Conservation (phyloP, 2,329 filamentous ascomycete genomes). For the Apiospora rasikravindrae region DNA sequence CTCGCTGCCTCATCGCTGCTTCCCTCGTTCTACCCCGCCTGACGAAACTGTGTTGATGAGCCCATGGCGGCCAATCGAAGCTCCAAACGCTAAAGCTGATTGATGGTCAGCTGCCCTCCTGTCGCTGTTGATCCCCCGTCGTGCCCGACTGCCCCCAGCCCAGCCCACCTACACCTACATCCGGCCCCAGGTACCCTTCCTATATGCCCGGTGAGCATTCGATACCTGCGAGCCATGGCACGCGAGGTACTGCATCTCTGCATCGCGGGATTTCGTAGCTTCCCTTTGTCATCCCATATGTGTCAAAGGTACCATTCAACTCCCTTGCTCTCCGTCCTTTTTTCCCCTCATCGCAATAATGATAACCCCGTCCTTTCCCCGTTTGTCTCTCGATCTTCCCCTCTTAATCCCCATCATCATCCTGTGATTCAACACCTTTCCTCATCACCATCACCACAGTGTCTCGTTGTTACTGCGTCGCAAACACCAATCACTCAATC, state of each 20-base stretch:
- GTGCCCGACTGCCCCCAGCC: no score
- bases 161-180: slow-evolving; percentile 2
- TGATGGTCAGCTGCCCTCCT: slow-evolving; percentile 9
- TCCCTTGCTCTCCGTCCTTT: slow-evolving; percentile 1
- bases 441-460: slow-evolving; percentile 9
- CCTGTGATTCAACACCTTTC: slow-evolving; percentile 7
- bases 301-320: slow-evolving; percentile 14
- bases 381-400: slow-evolving; percentile 1
- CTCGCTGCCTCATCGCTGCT: not conserved
- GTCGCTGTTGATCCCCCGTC: not conserved
- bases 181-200: slow-evolving; percentile 1
- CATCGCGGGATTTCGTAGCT: slow-evolving; percentile 15
- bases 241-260: slow-evolving; percentile 1
- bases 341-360: slow-evolving; percentile 21
- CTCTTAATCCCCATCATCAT: slow-evolving; percentile 18
- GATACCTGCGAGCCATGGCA: not conserved
- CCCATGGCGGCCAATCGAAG: not conserved
- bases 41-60: slow-evolving; percentile 6
- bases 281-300: slow-evolving; percentile 13
- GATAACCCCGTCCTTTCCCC: slow-evolving; percentile 21
- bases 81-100: slow-evolving; percentile 17
- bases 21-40: slow-evolving; percentile 4
- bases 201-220: not conserved
- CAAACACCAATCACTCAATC: slow-evolving; percentile 3
- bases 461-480: not conserved